phyloP scores from a whole-genome alignment of 2,329 filamentous ascomycete species.

The Ceratocystis destructans region DNA sequence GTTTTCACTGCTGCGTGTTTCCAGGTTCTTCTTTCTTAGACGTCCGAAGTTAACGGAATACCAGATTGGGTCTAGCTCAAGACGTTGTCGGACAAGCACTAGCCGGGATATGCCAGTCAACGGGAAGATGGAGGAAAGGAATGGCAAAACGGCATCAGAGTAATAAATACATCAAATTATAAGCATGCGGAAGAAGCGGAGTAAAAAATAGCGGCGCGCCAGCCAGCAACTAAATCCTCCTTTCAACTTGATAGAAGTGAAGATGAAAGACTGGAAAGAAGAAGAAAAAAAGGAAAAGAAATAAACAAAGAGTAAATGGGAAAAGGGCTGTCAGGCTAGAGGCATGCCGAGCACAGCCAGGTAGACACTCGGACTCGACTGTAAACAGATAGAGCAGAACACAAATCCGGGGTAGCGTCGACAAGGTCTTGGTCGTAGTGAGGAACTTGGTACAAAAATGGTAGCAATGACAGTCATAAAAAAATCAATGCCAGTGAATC shows the following conservation, averaged over 20 bases:
- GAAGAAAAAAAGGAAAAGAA: too few species aligned
- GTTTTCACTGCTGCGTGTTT: background rate
- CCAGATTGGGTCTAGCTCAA: background rate
- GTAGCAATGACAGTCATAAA: too few species aligned
- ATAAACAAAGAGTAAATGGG: too few species aligned
- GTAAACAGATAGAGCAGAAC: background rate
- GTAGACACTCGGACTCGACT: background rate
- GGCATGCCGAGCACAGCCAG: background rate
- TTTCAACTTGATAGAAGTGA: background rate
- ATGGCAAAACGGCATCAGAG: background rate
- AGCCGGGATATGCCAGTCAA: background rate
- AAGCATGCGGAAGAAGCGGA: background rate
- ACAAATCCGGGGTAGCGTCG: background rate
- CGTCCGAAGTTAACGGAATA: background rate
- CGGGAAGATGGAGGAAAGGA: background rate
- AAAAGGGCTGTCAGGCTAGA: too few species aligned
- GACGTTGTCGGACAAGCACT: background rate
- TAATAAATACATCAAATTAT: background rate
- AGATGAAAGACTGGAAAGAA: too few species aligned
- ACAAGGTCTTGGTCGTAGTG: background rate
- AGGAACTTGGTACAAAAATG: too few species aligned
- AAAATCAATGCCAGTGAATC: too few species aligned
- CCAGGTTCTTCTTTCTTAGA: background rate
- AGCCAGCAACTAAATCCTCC: background rate
- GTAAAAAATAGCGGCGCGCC: background rate